Evolutionary conservation across 805 yeast genomes (phyloP).

Genomic region (Lachancea fermentati): DNA sequence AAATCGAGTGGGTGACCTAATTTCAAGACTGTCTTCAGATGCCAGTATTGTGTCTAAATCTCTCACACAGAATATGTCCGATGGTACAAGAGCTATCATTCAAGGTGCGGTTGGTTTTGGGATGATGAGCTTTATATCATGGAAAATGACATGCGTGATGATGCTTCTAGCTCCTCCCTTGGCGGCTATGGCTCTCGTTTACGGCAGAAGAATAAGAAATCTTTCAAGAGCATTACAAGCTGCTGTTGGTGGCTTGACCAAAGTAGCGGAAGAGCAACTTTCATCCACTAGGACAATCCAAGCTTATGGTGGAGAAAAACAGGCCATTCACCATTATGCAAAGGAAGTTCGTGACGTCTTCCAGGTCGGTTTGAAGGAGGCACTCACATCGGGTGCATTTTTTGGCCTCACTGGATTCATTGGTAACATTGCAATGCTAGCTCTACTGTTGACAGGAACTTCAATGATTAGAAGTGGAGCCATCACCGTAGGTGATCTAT

Average conservation of each 20-base stretch:
- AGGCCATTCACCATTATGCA: conserved; percentile 72
- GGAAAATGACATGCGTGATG: conserved; percentile 79
- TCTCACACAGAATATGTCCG: conserved; percentile 82
- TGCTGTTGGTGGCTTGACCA: conserved; percentile 78
- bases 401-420: conserved; percentile 76
- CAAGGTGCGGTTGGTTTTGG: conserved; percentile 82
- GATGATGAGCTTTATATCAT: conserved; percentile 86
- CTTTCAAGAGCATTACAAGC: conserved; percentile 75
- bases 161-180: conserved; percentile 77
- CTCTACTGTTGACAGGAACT: conserved; percentile 74
- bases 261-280: conserved; percentile 87
- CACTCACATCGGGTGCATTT: conserved; percentile 67
- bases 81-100: conserved; percentile 80
- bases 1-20: conserved; percentile 86
- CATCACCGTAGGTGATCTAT: conserved; percentile 79
- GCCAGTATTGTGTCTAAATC: conserved; percentile 83
- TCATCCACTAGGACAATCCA: conserved; percentile 84
- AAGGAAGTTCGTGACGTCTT: conserved; percentile 60
- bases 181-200: conserved; percentile 69
- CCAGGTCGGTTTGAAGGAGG: conserved; percentile 72
- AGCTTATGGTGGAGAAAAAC: conserved; percentile 78
- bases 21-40: conserved; percentile 82
- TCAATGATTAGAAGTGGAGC: conserved; percentile 72
- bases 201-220: conserved; percentile 72
- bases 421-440: conserved; percentile 77